These are phyloP conservation scores for Pythium rhizo-oryzae DNA, from an alignment of 352 stramenopile genomes.

Conservation along the genomic window DNA sequence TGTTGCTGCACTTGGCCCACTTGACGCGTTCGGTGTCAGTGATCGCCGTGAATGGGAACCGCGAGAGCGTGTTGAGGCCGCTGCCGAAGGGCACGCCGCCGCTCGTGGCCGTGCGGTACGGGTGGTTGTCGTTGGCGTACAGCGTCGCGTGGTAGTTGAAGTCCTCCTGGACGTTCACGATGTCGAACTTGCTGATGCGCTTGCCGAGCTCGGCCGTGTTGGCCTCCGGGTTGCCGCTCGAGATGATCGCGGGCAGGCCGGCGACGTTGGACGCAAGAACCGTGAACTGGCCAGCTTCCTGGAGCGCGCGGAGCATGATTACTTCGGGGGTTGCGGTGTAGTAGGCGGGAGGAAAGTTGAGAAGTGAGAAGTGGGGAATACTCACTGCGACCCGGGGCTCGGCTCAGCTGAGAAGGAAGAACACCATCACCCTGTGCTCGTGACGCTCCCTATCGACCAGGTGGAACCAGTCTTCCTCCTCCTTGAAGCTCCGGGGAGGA, in stretches of 20 bases:
- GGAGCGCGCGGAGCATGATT: conserved; percentile 38
- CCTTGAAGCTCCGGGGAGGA: neutral
- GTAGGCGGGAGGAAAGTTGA: neutral
- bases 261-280: conserved; percentile 53
- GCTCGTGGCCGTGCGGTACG: conserved; percentile 46
- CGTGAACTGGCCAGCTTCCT: conserved; percentile 40
- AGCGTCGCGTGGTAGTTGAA: conserved; percentile 34
- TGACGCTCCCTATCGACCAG: neutral
- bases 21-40: conserved; percentile 45
- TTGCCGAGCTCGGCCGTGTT: conserved; percentile 54
- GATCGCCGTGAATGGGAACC: conserved; percentile 42
- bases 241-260: conserved; percentile 44
- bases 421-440: neutral
- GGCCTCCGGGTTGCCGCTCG: conserved; percentile 43
- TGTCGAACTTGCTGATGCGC: conserved; percentile 35
- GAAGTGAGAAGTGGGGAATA: conserved; percentile 14
- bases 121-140: conserved; percentile 44
- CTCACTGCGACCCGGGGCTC: neutral
- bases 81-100: conserved; percentile 39
- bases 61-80: conserved; percentile 52
- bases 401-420: neutral
- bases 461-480: neutral
- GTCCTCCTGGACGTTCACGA: conserved; percentile 30
- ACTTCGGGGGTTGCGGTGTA: neutral
- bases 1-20: conserved; percentile 47